Base-by-base conservation (phyloP, 2,329 filamentous ascomycete species). In the Xylariaceae sp. region DNA sequence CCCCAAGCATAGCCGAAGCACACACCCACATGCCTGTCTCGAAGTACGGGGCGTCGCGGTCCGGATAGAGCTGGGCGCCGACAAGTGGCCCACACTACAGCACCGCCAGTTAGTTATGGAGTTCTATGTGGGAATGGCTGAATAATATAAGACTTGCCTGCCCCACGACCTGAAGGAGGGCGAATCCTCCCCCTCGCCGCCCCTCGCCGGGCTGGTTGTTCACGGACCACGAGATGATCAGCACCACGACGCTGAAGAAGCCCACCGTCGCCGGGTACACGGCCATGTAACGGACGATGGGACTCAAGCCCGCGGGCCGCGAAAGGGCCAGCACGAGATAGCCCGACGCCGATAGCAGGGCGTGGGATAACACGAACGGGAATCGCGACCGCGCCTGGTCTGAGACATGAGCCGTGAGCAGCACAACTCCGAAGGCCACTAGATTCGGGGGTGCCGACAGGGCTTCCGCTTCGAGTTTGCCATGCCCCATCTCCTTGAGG, bases 151-250 rank as follows among this genome's bases (percentile, higher is more conserved):
- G 21, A 24, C 21, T 6, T 24, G 11, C 21, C 21, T 94, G 87
- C 1, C 87, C 89, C 11, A 95, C 72, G 24, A 88, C 55, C 60
- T 95, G 89, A 55, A 96, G 61, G 21, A 95, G 70, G 1, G 84
- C 86, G 54, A 94, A 85, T 2, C 83, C 86, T 2, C 78, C 78
- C 0, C 86, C 86, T 50, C 85, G 83, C 5, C 78, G 76, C 36
- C 75, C 76, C 45, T 81, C 77, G 9, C 70, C 78, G 37, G 74
- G 66, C 57, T 92, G 85, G 60, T 94, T 95, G 57, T 94, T 94
- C 55, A 95, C 76, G 24, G 77, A 86, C 88, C 88, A 95, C 2
- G 86, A 83, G 40, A 95, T 85, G 50, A 89, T 83, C 21, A 94
- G 72, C 0, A 87, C 88, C 41, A 94, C 84, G 14, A 87, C 83